Base-by-base conservation (phyloP, 768 basidiomycete genomes). In the Pleurotus salmoneostramineus region DNA sequence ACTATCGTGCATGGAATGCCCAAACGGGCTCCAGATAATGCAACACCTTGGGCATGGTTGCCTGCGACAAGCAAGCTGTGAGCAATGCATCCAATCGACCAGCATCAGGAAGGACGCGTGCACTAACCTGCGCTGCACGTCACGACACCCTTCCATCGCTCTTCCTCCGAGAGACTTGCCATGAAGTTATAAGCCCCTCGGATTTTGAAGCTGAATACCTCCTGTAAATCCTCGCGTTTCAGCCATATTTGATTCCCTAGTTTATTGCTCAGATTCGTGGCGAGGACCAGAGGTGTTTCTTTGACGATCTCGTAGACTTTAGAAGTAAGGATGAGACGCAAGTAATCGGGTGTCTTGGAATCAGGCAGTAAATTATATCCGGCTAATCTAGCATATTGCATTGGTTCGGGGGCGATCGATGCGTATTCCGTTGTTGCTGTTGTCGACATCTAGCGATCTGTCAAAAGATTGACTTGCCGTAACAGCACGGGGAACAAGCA, bases 171-270 rank as follows among this genome's bases (percentile, higher is more conserved):
- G 36, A 99, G 77, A 71, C 83, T 82, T 17, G 93, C 93, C 96
- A 99, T 99, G 66, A 97, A 92, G 71, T 99, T 99, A 77, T 97
- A 99, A 34, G 97, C 97, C 21, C 97, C 97, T 4, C 97, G 81
- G 48, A 98, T 95, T 69, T 99, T 99, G 85, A 99, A 99, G 70
- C 93, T 95, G 71, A 99, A 99, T 15, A 99, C 97, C 66, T 93
- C 89, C 47, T 98, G 96, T 2, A 97, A 80, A 66, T 99, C 97
- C 72, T 99, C 97, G 27, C 97, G 85, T 74, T 99, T 99, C 58
- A 99, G 83, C 85, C 89, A 95, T 72, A 99, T 89, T 63, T 95
- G 84, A 68, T 93, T 94, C 1, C 97, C 97, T 1, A 98, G 78
- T 60, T 89, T 86, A 60, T 88, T 73, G 64, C 93, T 95, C 17